These are phyloP conservation scores for Brassica hybrid DNA, from an alignment of 441 rosid genomes.

Conservation along the genomic window DNA sequence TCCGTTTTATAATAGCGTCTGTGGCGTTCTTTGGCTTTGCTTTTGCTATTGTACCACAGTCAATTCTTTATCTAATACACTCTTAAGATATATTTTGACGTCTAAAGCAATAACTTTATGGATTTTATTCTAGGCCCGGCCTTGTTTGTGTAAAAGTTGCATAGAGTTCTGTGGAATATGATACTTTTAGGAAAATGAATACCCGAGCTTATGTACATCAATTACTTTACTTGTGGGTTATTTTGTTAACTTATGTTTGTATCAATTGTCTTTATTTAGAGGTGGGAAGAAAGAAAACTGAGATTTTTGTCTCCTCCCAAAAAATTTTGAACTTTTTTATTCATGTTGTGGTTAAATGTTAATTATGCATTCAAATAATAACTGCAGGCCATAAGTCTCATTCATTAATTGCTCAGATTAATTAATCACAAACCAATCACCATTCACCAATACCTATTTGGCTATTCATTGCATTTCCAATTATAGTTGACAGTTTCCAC, in stretches of 20 bases:
- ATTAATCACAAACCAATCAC: constrained; percentile 35
- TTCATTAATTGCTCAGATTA: constrained; percentile 26
- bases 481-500: constrained; percentile 18
- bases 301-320: constrained; percentile 11
- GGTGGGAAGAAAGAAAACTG: constrained; percentile 20
- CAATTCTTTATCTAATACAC: no score
- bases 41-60: no score
- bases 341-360: not conserved
- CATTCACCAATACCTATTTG: constrained; percentile 30
- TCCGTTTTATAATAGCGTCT: no score
- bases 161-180: constrained; percentile 1
- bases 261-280: constrained; percentile 8
- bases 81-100: no score
- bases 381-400: constrained; percentile 30
- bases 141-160: no score
- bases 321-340: not conserved
- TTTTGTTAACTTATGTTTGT: constrained; percentile 18
- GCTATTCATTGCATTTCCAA: constrained; percentile 25
- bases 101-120: no score
- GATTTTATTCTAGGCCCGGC: no score
- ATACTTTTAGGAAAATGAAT: not conserved
- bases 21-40: no score
- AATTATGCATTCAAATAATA: constrained; percentile 20
- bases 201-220: constrained; percentile 19
- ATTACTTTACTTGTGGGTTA: constrained; percentile 15